Evolutionary conservation across 148 eudicot species (phyloP).

Genomic region (Spergularia marina): DNA sequence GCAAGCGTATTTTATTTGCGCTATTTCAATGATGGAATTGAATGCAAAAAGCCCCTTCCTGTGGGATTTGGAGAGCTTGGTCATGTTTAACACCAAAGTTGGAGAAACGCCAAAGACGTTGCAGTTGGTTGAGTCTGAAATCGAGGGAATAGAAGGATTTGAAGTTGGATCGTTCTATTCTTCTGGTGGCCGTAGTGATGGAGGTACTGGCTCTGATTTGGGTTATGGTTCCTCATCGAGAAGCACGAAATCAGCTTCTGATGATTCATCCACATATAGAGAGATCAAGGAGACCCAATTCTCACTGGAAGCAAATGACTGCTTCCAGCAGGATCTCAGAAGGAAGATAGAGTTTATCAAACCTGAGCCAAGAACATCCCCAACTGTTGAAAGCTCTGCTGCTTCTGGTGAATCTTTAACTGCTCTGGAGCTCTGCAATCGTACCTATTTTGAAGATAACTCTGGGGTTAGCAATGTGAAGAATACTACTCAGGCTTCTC

Average conservation of each 20-base stretch:
- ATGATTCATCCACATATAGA: conserved; percentile 55
- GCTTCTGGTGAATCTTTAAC: conserved; percentile 83
- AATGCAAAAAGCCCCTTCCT: conserved; percentile 50
- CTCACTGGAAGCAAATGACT: conserved; percentile 39
- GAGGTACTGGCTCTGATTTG: conserved; percentile 54
- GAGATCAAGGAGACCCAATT: conserved; percentile 40
- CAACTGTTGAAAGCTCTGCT: conserved; percentile 48
- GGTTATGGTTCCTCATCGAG: conserved; percentile 64
- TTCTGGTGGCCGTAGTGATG: conserved; percentile 43
- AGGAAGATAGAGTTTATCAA: conserved; percentile 35
- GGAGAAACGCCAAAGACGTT: conserved; percentile 52
- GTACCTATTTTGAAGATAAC: conserved; percentile 69
- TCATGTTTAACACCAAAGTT: conserved; percentile 48
- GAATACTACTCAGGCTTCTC: conserved; percentile 35
- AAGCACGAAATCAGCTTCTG: conserved; percentile 80
- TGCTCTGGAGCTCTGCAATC: conserved; percentile 77
- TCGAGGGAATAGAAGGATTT: conserved; percentile 62
- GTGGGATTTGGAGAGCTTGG: conserved; percentile 90
- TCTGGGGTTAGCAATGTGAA: conserved; percentile 39
- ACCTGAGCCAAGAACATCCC: conserved; percentile 43
- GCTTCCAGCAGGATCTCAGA: conserved; percentile 43
- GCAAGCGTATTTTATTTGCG: conserved; percentile 30
- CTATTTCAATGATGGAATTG: conserved; percentile 65
- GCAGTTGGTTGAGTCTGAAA: conserved; percentile 54
- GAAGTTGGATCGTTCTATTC: conserved; percentile 67